These are phyloP conservation scores for Petunia hybrid DNA, from an alignment of 305 asterid genomes.

Conservation along the genomic window DNA sequence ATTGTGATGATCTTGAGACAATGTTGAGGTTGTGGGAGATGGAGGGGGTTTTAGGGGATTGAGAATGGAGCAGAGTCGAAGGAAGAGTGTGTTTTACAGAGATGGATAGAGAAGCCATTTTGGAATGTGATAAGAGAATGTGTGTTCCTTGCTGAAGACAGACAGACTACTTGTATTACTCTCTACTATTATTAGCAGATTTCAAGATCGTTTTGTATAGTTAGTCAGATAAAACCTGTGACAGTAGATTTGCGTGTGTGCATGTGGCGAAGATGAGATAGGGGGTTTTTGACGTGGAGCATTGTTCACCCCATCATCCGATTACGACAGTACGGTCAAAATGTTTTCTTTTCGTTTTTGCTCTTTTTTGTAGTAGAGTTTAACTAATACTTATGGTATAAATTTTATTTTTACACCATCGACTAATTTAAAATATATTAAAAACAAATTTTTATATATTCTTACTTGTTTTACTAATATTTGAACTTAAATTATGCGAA, in stretches of 20 bases:
- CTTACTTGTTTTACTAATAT: too few species aligned
- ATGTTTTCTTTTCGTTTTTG: neutral
- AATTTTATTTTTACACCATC: too few species aligned
- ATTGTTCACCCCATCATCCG: conserved; percentile 49
- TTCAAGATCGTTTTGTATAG: conserved; percentile 2
- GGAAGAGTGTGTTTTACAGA: conserved; percentile 57
- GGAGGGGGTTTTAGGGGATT: conserved; percentile 52
- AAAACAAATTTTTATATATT: too few species aligned
- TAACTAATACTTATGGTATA: too few species aligned
- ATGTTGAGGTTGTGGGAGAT: conserved; percentile 46
- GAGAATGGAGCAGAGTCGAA: conserved; percentile 49
- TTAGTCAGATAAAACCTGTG: conserved; percentile 7
- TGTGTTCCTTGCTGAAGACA: neutral
- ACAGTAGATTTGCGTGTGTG: neutral
- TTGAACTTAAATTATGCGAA: too few species aligned
- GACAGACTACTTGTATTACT: neutral
- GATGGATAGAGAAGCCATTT: conserved; percentile 73
- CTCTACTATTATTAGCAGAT: neutral
- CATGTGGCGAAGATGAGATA: conserved; percentile 29
- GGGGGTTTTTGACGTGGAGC: conserved; percentile 56
- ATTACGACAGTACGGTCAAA: neutral
- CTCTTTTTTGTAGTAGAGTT: too few species aligned
- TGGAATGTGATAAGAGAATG: conserved; percentile 16
- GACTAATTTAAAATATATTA: too few species aligned
- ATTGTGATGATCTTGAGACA: conserved; percentile 61